A percentile compares a stretch with the other conserved stretches of the same genome.
Evolutionary conservation across 495 filamentous ascomycete genomes (phyloP).

Genomic region (Evansstolkia leycettana): DNA sequence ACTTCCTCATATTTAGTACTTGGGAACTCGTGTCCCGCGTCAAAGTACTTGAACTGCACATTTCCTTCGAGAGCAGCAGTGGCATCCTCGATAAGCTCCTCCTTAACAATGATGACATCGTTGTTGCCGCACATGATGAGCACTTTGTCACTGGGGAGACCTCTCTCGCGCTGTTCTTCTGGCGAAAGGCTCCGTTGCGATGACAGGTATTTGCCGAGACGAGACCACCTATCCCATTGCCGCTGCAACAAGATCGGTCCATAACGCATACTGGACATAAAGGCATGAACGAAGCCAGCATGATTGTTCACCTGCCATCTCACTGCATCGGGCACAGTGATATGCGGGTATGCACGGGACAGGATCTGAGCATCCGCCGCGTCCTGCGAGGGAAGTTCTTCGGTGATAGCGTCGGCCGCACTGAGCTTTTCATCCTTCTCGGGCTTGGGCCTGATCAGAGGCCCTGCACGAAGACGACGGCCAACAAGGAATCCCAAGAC

Average conservation of each 20-base stretch:
- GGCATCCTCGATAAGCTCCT: conserved; percentile 46
- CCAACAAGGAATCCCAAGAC: conserved; percentile 41
- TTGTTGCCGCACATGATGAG: conserved; percentile 40
- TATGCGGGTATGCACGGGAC: conserved; percentile 29
- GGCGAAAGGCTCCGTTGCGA: conserved; percentile 20
- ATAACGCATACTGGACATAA: conserved; percentile 45
- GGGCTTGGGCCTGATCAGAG: conserved; percentile 23
- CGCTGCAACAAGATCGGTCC: conserved; percentile 41
- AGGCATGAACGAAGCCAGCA: conserved; percentile 41
- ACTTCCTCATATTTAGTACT: conserved; percentile 41
- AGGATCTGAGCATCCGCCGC: conserved; percentile 29
- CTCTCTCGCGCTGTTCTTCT: conserved; percentile 8
- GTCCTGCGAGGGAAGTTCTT: conserved; percentile 22
- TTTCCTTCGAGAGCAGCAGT: conserved; percentile 35
- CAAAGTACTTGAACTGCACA: conserved; percentile 31
- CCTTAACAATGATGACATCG: conserved; percentile 41
- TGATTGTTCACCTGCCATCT: conserved; percentile 46
- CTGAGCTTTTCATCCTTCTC: conserved; percentile 20
- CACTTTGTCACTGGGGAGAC: conserved; percentile 36
- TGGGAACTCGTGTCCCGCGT: conserved; percentile 47
- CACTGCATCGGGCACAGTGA: conserved; percentile 33
- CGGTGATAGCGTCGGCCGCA: conserved; percentile 23
- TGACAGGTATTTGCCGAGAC: conserved; percentile 38
- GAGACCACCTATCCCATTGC: conserved; percentile 39
- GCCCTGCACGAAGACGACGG: conserved; percentile 38